phyloP scores from a whole-genome alignment of 495 filamentous ascomycete species.

The Hypoxylon intermedium region DNA sequence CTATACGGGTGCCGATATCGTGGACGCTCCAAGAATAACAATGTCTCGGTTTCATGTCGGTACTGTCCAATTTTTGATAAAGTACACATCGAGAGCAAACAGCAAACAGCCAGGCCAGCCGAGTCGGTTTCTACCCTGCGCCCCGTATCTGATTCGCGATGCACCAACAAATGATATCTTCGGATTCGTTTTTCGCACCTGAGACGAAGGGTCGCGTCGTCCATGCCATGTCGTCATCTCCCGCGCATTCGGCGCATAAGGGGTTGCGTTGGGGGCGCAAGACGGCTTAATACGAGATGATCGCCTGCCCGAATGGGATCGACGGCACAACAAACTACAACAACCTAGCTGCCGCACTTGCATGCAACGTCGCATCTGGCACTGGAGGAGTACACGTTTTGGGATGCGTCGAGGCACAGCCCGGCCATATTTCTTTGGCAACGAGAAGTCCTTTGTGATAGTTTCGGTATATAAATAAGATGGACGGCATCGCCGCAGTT shows the following conservation, averaged over 20 bases:
- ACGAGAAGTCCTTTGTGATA: not conserved
- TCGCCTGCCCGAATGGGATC: slow-evolving; percentile 23
- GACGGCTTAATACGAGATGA: slow-evolving; percentile 31
- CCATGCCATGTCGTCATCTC: slow-evolving; percentile 26
- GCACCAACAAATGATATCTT: slow-evolving; percentile 7
- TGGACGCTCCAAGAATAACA: no score
- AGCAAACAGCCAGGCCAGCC: not conserved
- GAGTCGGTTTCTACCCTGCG: not conserved
- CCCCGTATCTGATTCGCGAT: slow-evolving; percentile 3
- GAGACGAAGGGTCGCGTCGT: slow-evolving; percentile 20
- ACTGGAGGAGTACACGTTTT: slow-evolving; percentile 5
- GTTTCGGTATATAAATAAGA: not conserved
- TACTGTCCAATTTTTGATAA: no score
- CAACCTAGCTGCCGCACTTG: not conserved
- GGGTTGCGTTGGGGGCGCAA: not conserved
- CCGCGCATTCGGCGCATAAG: slow-evolving; percentile 6
- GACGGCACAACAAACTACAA: no score
- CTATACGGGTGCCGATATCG: no score
- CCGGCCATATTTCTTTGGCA: slow-evolving; percentile 1
- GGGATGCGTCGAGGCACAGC: slow-evolving; percentile 2
- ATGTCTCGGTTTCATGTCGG: no score
- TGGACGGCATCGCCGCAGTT: not conserved
- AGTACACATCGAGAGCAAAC: not conserved
- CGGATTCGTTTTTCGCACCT: not conserved
- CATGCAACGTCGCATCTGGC: slow-evolving; percentile 29